These are phyloP conservation scores for Metschnikowia baotianmanensis DNA, from an alignment of 805 yeast species.

Conservation along the genomic window DNA sequence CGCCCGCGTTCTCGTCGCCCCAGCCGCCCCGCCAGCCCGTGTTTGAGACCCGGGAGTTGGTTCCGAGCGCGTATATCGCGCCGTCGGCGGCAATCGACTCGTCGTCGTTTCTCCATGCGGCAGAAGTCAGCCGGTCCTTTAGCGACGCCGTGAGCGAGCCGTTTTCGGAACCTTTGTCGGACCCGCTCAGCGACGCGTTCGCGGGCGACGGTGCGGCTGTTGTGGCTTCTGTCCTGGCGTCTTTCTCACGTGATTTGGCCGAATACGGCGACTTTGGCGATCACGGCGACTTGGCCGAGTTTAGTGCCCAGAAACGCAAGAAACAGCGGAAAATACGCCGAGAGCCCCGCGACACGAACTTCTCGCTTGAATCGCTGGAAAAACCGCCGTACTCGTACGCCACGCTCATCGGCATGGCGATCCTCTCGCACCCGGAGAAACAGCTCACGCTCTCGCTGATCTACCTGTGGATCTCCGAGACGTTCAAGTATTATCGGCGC, in stretches of 20 bases:
- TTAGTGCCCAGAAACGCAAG: conserved; percentile 18
- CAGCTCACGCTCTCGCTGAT: conserved; percentile 58
- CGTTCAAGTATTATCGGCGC: conserved; percentile 77
- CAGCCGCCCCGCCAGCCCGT: conserved; percentile 25
- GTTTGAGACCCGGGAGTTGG: too few species aligned
- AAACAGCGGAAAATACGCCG: conserved; percentile 29
- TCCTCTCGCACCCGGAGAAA: conserved; percentile 66
- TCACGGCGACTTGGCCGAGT: too few species aligned
- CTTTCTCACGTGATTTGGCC: conserved; percentile 5
- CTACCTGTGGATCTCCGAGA: conserved; percentile 86
- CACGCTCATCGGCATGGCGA: conserved; percentile 88
- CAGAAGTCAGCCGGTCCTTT: conserved; percentile 4
- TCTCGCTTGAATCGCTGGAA: conserved; percentile 50
- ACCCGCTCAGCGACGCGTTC: conserved; percentile 7
- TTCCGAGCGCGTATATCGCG: too few species aligned
- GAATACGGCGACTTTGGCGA: too few species aligned
- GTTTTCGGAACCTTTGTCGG: too few species aligned
- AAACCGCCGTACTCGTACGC: conserved; percentile 97
- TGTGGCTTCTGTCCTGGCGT: not conserved
- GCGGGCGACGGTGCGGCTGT: too few species aligned
- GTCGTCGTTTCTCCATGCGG: conserved; percentile 11
- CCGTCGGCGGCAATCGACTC: conserved; percentile 16
- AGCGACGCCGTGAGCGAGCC: conserved; percentile 7
- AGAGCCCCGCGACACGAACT: conserved; percentile 32
- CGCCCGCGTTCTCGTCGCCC: conserved; percentile 53